These are phyloP conservation scores for Urochloa ruziziensis DNA, from an alignment of 176 grass and related monocot species.

Conservation along the genomic window DNA sequence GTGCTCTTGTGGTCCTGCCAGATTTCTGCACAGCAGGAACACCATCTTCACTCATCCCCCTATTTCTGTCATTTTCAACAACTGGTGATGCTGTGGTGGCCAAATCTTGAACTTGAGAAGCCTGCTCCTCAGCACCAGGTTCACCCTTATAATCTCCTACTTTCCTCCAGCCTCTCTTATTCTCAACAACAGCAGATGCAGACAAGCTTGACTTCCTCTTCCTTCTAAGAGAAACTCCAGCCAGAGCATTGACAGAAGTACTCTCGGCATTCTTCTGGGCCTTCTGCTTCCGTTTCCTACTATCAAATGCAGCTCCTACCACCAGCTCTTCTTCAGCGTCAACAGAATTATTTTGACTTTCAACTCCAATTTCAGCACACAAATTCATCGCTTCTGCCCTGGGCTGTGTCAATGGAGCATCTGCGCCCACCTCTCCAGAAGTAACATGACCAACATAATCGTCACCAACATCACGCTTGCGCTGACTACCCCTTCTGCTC, in stretches of 20 bases:
- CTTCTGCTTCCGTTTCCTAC: background rate
- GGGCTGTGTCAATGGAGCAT: background rate
- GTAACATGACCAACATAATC: conserved; percentile 4
- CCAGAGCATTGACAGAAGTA: background rate
- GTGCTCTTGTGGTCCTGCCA: conserved; percentile 23
- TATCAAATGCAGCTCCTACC: background rate
- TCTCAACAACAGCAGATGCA: conserved; percentile 14
- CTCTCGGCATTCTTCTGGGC: background rate
- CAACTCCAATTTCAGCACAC: background rate
- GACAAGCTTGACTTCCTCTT: background rate
- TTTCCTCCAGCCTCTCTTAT: background rate
- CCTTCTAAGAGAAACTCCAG: conserved; percentile 25
- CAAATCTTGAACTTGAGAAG: background rate
- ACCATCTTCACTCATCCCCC: background rate
- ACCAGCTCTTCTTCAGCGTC: background rate
- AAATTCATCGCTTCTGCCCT: background rate
- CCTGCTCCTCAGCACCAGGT: background rate
- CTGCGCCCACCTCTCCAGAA: background rate
- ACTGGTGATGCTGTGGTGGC: background rate
- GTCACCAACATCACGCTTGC: background rate
- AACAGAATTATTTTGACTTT: background rate
- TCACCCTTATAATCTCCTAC: background rate
- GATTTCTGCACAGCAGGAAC: background rate
- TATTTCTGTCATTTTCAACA: background rate
- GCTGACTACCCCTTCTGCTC: background rate